Evolutionary conservation across 2,329 filamentous ascomycete species (phyloP), one percentile per base, ranked within the genome.

Genomic region (Colletotrichum chrysophilum): DNA sequence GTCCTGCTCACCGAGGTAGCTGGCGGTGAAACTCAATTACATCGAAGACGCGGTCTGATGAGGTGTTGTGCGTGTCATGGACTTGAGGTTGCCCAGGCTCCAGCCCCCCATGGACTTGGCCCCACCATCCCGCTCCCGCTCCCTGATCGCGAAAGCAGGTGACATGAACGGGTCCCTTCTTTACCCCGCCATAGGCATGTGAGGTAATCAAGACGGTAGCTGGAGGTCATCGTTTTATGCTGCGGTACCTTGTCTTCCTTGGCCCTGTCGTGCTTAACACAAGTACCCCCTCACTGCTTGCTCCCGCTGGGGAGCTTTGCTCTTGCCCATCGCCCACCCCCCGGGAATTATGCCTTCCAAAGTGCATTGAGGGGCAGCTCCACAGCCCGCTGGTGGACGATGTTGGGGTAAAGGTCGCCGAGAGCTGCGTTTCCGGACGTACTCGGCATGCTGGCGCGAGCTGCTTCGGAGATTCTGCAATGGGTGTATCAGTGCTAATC

Each of bases 381-480:
- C 67, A 70, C 67, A 34, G 26, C 21, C 67, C 26, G 26, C 36
- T 36, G 26, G 56, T 24, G 56, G 7, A 61, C 34, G 28, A 70
- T 60, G 56, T 62, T 52, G 56, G 55, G 67, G 56, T 62, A 52
- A 43, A 55, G 72, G 60, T 61, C 69, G 72, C 52, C 72, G 72
- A 72, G 61, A 71, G 69, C 69, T 72, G 55, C 72, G 65, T 18
- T 74, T 73, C 70, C 70, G 32, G 74, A 55, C 64, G 43, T 32
- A 60, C 56, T 73, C 55, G 26, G 56, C 12, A 56, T 48, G 9
- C 34, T 64, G 52, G 70, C 38, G 76, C 43, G 56, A 48, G 66
- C 30, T 58, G 61, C 16, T 16, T 32, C 60, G 21, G 81, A 80
- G 80, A 77, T 79, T 24, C 71, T 77, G 24, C 68, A 38, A 60